Evolutionary conservation across 2,329 filamentous ascomycete species (phyloP), one percentile per base, ranked within the genome.

Genomic region (Monilinia aucupariae): DNA sequence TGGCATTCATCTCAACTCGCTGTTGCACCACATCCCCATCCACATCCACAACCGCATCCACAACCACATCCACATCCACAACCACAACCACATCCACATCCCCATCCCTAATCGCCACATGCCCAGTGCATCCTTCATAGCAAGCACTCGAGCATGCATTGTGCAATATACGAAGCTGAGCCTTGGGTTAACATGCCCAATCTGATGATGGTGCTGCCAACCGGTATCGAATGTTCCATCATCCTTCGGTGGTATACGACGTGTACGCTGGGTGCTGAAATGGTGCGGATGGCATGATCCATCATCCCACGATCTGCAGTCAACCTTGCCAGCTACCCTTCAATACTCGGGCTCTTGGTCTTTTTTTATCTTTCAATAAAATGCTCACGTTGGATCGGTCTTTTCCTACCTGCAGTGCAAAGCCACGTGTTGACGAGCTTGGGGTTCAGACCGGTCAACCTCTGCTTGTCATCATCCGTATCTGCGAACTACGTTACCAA

Each of bases 201-300:
- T 47, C 4, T 34, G 17, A 17, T n/a, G 34, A 58, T 47, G 25
- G 27, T 58, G 12, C 54, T 47, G 54, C 34, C 54, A 56, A 47
- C n/a, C 27, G 41, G 54, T 47, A 56, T 47, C 43, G 52, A 62
- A 62, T 27, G 34, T 62, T 62, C 60, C 22, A 58, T 37, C 27
- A 50, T 58, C 43, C 60, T 58, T 62, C 60, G 22, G 51, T 32
- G 60, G 41, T 30, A 39, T 37, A 39, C 27, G 27, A 56, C 45
- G 30, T 53, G 15, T 61, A 30, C 48, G 30, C 48, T 52, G 20
- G 10, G 53, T 32, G 34, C 51, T 25, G 32, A 37, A 22, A 27
- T 7, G 39, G 34, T 60, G 53, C 22, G 7, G 22, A 58, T 62
- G 51, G 60, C 52, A 58, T 58, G 43, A 62, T 61, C 12, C 22